Base-by-base conservation (phyloP, 2,329 filamentous ascomycete genomes). In the Penicillium sclerotigenum region DNA sequence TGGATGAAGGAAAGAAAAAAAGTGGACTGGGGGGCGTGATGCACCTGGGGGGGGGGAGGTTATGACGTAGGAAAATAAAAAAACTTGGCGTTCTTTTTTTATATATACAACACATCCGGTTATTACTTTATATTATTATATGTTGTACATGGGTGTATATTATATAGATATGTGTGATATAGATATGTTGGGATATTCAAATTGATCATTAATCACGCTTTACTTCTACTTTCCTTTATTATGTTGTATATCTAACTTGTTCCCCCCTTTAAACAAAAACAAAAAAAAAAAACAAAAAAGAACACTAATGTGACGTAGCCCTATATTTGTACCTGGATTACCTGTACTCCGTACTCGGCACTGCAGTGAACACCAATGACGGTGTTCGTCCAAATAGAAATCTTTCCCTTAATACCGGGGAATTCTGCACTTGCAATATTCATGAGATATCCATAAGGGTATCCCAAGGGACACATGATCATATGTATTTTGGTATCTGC, bases 21-120 rank as follows among this genome's bases (percentile, higher is more conserved):
- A 65, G 60, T 64, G 64, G 62, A 60, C 38, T 63, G 50, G 36
- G 50, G 50, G 36, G 29, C 45, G 50, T 48, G 64, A 65, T 65
- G 64, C 58, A 55, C 63, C 56, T 22, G 59, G 65, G 65, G 65
- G 61, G 62, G 58, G 65, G 65, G 61, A 61, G 58, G 52, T 54
- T 65, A 72, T 72, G 69, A 72, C 70, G 70, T 72, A 70, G 61
- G 64, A 20, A 42, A 46, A 56, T 38, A 41, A 56, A 59, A 56
- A 59, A 58, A 48, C 51, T 33, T 50, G 45, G 40, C 29, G n/a
- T n/a, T n/a, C n/a, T 20, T 29, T 33, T 33, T 33, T 33, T 31
- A 6, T 31, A 14, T 31, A 14, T 31, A 14, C 1, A 31, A 29
- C 10, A 31, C 14, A 31, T 9, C 20, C n/a, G n/a, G 11, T 29